Evolutionary conservation across 345 rosid genomes (phyloP).

Genomic region (thale cress (Arabidopsis thaliana)): TAIR10.1 NC_003070.9:1312001-1312500

Average conservation of each 20-base stretch:
- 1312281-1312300: conserved; percentile 32
- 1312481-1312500: neutral
- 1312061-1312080: conserved; percentile 15
- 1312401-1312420: neutral
- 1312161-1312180: conserved; percentile 42
- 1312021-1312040: too few species aligned
- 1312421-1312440: conserved; percentile 1
- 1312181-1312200: conserved; percentile 8
- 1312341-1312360: conserved; percentile 12
- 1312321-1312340: neutral
- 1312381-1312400: too few species aligned
- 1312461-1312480: neutral
- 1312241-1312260: conserved; percentile 20
- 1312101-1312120: conserved; percentile 12
- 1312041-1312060: too few species aligned
- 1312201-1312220: conserved; percentile 6
- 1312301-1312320: conserved; percentile 29
- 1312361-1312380: conserved; percentile 24
- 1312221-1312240: conserved; percentile 33
- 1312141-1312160: conserved; percentile 36
- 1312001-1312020: too few species aligned
- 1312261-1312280: conserved; percentile 51
- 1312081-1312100: conserved; percentile 1
- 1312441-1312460: neutral
- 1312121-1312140: conserved; percentile 30